These are phyloP conservation scores for Magnaporthales sp. DNA, from an alignment of 2,329 filamentous ascomycete species.

Conservation along the genomic window DNA sequence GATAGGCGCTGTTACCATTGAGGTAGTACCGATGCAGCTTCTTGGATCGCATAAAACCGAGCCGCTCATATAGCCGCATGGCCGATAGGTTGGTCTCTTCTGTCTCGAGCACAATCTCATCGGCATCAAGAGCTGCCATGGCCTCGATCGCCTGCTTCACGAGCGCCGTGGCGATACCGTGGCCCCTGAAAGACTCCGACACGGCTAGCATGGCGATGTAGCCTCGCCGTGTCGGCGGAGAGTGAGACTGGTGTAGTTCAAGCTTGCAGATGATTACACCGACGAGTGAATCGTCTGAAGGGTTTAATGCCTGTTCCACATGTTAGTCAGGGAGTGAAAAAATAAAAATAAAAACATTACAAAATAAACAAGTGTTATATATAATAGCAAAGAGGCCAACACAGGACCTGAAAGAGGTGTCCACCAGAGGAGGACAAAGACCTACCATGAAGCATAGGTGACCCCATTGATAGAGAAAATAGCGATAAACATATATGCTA, in stretches of 20 bases:
- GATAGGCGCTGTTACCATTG: conserved; percentile 91
- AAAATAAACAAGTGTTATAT: conserved; percentile 3
- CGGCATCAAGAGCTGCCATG: conserved; percentile 76
- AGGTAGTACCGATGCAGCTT: conserved; percentile 91
- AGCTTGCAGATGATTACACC: conserved; percentile 94
- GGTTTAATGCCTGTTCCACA: conserved; percentile 46
- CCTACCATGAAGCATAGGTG: conserved; percentile 91
- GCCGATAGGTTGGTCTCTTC: conserved; percentile 88
- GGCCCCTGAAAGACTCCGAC: conserved; percentile 66
- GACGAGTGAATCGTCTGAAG: conserved; percentile 56
- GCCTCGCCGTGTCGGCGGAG: conserved; percentile 63
- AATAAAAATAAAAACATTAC: neutral
- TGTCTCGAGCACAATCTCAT: conserved; percentile 93
- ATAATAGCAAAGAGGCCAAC: neutral
- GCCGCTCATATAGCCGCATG: conserved; percentile 83
- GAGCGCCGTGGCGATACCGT: conserved; percentile 79
- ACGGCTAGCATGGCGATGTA: conserved; percentile 99
- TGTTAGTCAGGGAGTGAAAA: too few species aligned
- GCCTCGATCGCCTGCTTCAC: conserved; percentile 87
- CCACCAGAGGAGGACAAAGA: neutral
- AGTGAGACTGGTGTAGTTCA: conserved; percentile 79
- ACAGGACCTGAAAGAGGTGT: too few species aligned
- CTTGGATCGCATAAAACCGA: conserved; percentile 89
- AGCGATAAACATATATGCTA: conserved; percentile 98
- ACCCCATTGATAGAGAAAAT: conserved; percentile 96